A percentile compares a stretch with the other conserved stretches of the same genome.
phyloP scores from a whole-genome alignment of 2,329 filamentous ascomycete species.

The Shiraia bambusicola region DNA sequence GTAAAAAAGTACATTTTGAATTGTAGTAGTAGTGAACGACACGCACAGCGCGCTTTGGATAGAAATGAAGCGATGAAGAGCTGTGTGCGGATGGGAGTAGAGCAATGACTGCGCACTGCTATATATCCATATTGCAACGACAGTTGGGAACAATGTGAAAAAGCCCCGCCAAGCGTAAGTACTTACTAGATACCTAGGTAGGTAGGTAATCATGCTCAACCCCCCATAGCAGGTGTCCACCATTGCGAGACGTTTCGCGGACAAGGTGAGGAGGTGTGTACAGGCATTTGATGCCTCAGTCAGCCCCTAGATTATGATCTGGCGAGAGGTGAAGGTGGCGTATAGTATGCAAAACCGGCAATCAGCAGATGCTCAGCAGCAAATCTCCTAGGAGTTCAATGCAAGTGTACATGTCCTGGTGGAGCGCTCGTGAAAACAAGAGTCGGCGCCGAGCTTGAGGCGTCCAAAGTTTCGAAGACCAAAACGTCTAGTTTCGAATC shows the following conservation, averaged over 20 bases:
- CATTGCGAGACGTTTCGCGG: slow-evolving; percentile 23
- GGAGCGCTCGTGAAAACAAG: slow-evolving; percentile 2
- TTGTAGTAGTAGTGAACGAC: slow-evolving; percentile 9
- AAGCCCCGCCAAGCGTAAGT: too few species aligned
- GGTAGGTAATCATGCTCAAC: slow-evolving; percentile 5
- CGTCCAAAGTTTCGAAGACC: slow-evolving; percentile 20
- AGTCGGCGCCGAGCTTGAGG: slow-evolving; percentile 14
- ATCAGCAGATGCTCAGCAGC: slow-evolving; percentile 2
- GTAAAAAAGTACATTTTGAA: slow-evolving; percentile 29
- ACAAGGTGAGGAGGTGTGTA: slow-evolving; percentile 11
- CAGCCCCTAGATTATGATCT: slow-evolving; percentile 1
- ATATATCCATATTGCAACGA: slow-evolving; percentile 21
- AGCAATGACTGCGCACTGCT: slow-evolving; percentile 6
- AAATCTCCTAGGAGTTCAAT: slow-evolving; percentile 8
- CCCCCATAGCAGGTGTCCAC: slow-evolving; percentile 23
- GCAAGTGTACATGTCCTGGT: not conserved
- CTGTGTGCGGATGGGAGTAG: slow-evolving; percentile 5
- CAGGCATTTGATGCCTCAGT: slow-evolving; percentile 6
- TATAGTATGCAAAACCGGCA: slow-evolving; percentile 10
- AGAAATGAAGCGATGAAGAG: slow-evolving; percentile 19
- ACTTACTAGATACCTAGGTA: too few species aligned
- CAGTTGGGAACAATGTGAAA: too few species aligned
- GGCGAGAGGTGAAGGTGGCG: slow-evolving; percentile 4
- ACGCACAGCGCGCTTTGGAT: slow-evolving; percentile 32
- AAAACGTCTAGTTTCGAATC: slow-evolving; percentile 29